Evolutionary conservation across 2,329 filamentous ascomycete species (phyloP).

Genomic region (Sphaerulina musiva): DNA sequence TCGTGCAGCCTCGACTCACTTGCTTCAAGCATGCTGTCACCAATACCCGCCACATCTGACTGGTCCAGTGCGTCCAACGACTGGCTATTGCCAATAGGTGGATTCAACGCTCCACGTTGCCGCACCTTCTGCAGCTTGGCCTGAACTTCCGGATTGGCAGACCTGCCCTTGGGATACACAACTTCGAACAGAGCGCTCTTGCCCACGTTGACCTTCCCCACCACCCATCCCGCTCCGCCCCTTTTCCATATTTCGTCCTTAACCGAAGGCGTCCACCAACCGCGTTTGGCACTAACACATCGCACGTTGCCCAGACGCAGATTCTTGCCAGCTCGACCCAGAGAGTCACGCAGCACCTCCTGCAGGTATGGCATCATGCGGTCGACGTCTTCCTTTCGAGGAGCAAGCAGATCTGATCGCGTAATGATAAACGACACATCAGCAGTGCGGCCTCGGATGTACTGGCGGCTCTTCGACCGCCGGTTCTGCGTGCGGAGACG

Average conservation of each 20-base stretch:
- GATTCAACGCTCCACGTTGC: slow-evolving; percentile 1
- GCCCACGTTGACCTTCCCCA: slow-evolving; percentile 96
- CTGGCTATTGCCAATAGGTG: not conserved
- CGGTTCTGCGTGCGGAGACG: slow-evolving; percentile 74
- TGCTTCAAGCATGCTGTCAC: slow-evolving; percentile 8
- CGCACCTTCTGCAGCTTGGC: slow-evolving; percentile 7
- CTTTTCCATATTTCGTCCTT: slow-evolving; percentile 79
- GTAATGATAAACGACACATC: slow-evolving; percentile 90
- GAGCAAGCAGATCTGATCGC: slow-evolving; percentile 75
- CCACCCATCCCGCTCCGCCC: slow-evolving; percentile 86
- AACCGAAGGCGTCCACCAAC: slow-evolving; percentile 85
- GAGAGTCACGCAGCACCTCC: slow-evolving; percentile 66
- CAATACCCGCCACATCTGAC: not conserved
- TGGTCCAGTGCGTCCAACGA: not conserved
- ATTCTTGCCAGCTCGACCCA: slow-evolving; percentile 61
- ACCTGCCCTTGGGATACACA: slow-evolving; percentile 68
- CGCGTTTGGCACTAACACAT: slow-evolving; percentile 76
- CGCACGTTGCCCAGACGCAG: slow-evolving; percentile 81
- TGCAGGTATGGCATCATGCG: slow-evolving; percentile 77
- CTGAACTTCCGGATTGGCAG: slow-evolving; percentile 2
- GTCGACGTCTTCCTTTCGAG: slow-evolving; percentile 77
- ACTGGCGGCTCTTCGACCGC: slow-evolving; percentile 62
- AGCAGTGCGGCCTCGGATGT: slow-evolving; percentile 59
- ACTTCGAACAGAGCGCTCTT: slow-evolving; percentile 88
- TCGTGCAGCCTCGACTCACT: not conserved